Conservation (phyloP, 805 yeast genomes). For the Soucietia sequanensis region DNA sequence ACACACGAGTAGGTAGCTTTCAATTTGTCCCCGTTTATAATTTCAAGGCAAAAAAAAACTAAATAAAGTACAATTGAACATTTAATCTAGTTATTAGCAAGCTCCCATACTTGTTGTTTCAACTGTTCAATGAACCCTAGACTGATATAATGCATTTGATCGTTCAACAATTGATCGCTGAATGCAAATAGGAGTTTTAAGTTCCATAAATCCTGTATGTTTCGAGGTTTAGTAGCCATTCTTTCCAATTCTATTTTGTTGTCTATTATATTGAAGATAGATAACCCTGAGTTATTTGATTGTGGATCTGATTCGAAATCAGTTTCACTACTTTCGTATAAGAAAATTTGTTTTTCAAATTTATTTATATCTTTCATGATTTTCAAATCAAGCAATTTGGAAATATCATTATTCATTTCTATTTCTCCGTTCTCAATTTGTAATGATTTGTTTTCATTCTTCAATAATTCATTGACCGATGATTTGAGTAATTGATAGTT, state of each 20-base stretch:
- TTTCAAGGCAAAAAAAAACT: not conserved
- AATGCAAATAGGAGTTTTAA: slow-evolving; percentile 60
- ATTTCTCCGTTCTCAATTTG: slow-evolving; percentile 27
- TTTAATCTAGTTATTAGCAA: slow-evolving; percentile 6
- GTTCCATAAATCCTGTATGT: slow-evolving; percentile 61
- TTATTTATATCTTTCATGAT: slow-evolving; percentile 19
- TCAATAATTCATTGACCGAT: slow-evolving; percentile 30
- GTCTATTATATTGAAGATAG: slow-evolving; percentile 49
- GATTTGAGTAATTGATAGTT: slow-evolving; percentile 38
- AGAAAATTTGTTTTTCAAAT: slow-evolving; percentile 30
- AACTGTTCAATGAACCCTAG: slow-evolving; percentile 53
- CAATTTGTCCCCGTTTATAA: not conserved
- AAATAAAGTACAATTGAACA: too few species aligned
- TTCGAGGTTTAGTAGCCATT: slow-evolving; percentile 40
- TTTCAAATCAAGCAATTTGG: slow-evolving; percentile 19
- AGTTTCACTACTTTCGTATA: slow-evolving; percentile 22
- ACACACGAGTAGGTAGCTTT: not conserved
- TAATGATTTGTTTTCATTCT: slow-evolving; percentile 30
- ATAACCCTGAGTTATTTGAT: slow-evolving; percentile 31
- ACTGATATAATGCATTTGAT: slow-evolving; percentile 44
- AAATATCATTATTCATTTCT: slow-evolving; percentile 22
- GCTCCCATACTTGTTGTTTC: slow-evolving; percentile 43
- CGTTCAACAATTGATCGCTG: slow-evolving; percentile 43
- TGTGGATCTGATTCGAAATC: slow-evolving; percentile 14
- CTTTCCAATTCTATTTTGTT: slow-evolving; percentile 50